Percentiles rank a stretch among this genome's conserved stretches.
Evolutionary conservation across 2,329 filamentous ascomycete species (phyloP).

Genomic region (Ophiostoma ulmi): DNA sequence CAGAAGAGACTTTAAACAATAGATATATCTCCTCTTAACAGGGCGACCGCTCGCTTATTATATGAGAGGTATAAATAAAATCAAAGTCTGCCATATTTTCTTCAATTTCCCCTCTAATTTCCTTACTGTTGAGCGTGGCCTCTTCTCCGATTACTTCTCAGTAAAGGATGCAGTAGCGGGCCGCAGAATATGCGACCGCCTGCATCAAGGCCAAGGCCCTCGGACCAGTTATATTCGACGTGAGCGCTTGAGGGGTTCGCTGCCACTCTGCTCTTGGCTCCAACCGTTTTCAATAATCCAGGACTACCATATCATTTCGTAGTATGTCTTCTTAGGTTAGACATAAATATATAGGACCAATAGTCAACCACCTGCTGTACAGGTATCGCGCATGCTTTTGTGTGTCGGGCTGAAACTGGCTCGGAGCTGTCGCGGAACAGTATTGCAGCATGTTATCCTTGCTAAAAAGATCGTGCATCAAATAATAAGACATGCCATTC

Average conservation of each 20-base stretch:
- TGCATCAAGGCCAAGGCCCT: conserved; percentile 20
- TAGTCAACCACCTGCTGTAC: background rate
- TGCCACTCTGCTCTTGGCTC: background rate
- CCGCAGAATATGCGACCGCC: conserved; percentile 27
- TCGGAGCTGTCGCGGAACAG: background rate
- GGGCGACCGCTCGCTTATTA: background rate
- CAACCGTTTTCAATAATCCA: background rate
- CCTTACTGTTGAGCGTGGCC: background rate
- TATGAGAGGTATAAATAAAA: background rate
- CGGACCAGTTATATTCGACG: conserved; percentile 19
- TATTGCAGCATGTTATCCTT: background rate
- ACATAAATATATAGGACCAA: background rate
- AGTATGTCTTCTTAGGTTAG: background rate
- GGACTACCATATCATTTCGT: background rate
- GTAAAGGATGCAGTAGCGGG: conserved; percentile 21
- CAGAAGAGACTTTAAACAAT: background rate
- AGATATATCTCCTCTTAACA: conserved; percentile 7
- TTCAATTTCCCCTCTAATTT: background rate
- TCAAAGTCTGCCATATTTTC: background rate
- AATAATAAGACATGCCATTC: background rate
- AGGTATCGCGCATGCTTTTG: background rate
- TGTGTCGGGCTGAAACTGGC: background rate
- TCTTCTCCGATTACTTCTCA: background rate
- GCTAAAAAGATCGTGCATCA: background rate
- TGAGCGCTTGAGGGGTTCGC: background rate